These are phyloP conservation scores for Cetradonia linearis DNA, from an alignment of 495 filamentous ascomycete genomes.

Conservation along the genomic window DNA sequence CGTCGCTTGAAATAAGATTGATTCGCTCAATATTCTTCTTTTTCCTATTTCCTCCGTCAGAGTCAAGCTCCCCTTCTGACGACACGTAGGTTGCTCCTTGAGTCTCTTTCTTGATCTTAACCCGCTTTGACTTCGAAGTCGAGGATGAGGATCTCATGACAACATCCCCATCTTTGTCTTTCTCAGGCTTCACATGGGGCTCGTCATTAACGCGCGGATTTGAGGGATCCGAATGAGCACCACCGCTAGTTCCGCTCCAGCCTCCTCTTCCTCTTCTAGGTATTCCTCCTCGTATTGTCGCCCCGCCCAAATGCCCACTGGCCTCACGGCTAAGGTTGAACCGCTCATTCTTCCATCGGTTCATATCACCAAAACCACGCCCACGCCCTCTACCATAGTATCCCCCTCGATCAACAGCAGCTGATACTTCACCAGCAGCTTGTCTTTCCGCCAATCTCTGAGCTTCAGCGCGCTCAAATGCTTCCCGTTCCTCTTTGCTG, in stretches of 20 bases:
- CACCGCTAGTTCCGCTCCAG: slow-evolving; percentile 16
- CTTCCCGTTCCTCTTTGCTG: slow-evolving; percentile 45
- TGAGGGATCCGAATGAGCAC: not conserved
- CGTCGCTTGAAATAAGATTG: slow-evolving; percentile 37
- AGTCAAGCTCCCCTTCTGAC: slow-evolving; percentile 34
- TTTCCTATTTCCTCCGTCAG: slow-evolving; percentile 27
- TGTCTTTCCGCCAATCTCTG: slow-evolving; percentile 38
- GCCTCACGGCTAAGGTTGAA: slow-evolving; percentile 19
- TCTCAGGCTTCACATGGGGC: slow-evolving; percentile 16
- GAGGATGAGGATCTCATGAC: slow-evolving; percentile 15
- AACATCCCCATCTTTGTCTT: slow-evolving; percentile 21
- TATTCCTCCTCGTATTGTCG: slow-evolving; percentile 26
- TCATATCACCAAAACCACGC: slow-evolving; percentile 21
- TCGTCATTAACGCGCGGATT: slow-evolving; percentile 20
- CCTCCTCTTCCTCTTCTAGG: slow-evolving; percentile 28
- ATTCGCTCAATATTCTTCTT: slow-evolving; percentile 43
- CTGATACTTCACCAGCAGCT: slow-evolving; percentile 32
- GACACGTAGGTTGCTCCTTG: slow-evolving; percentile 22
- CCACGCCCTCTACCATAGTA: slow-evolving; percentile 31
- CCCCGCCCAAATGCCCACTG: slow-evolving; percentile 24
- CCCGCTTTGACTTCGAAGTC: slow-evolving; percentile 9
- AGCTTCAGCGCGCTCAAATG: slow-evolving; percentile 38
- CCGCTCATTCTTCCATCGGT: slow-evolving; percentile 25
- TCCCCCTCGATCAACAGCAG: slow-evolving; percentile 25
- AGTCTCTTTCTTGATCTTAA: slow-evolving; percentile 22